Evolutionary conservation across 257 asterid genomes (phyloP).

Genomic region (Solanum sejunctum): DNA sequence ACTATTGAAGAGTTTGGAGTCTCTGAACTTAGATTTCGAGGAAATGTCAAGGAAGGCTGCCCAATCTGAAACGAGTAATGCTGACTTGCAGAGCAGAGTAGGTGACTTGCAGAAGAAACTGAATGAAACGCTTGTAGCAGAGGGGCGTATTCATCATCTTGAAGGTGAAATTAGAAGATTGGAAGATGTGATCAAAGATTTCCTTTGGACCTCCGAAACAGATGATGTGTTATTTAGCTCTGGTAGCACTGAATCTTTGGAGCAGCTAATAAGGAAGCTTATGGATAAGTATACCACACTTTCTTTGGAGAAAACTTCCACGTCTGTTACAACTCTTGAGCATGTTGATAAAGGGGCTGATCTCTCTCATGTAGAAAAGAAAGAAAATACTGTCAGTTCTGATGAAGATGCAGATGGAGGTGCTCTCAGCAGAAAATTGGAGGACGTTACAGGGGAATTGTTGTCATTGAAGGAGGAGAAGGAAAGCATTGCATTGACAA

Average conservation of each 20-base stretch:
- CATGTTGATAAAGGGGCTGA: constrained; percentile 21
- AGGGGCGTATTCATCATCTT: constrained; percentile 35
- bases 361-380: constrained; percentile 12
- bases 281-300: constrained; percentile 43
- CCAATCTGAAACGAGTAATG: constrained; percentile 22
- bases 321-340: constrained; percentile 26
- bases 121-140: constrained; percentile 39
- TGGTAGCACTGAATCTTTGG: constrained; percentile 40
- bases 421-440: constrained; percentile 25
- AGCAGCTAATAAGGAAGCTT: constrained; percentile 48
- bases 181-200: constrained; percentile 46
- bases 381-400: constrained; percentile 19
- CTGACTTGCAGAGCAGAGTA: constrained; percentile 42
- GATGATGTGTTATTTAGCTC: constrained; percentile 34
- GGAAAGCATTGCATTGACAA: constrained; percentile 23
- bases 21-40: constrained; percentile 32
- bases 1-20: constrained; percentile 46
- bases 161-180: constrained; percentile 45
- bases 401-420: constrained; percentile 28
- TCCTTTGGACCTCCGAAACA: constrained; percentile 40
- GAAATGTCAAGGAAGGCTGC: constrained; percentile 29
- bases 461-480: constrained; percentile 60
- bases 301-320: constrained; percentile 19
- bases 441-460: constrained; percentile 35
- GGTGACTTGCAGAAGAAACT: constrained; percentile 32